Evolutionary conservation across 2,329 filamentous ascomycete species (phyloP).

Genomic region (Cladosporium sp.): DNA sequence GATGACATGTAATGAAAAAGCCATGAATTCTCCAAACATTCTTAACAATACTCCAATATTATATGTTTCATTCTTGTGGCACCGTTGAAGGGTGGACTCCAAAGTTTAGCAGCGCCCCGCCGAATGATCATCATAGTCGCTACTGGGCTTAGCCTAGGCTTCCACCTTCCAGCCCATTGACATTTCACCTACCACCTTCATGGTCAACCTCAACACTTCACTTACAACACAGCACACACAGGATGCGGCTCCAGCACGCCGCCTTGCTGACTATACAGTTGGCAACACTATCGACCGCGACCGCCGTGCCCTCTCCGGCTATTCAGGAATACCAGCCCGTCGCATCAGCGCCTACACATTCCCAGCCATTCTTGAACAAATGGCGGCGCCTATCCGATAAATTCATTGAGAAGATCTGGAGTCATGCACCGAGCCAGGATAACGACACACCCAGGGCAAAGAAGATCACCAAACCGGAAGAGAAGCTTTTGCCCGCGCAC

Average conservation of each 20-base stretch:
- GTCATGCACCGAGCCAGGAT: background rate
- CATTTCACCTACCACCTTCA: constrained; percentile 7
- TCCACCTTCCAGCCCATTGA: background rate
- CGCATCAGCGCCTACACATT: background rate
- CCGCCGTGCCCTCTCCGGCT: constrained; percentile 16
- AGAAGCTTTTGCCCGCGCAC: constrained; percentile 16
- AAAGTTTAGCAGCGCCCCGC: too few species aligned
- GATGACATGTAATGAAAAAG: too few species aligned
- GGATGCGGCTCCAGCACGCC: constrained; percentile 14
- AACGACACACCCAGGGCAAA: background rate
- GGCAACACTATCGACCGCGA: constrained; percentile 12
- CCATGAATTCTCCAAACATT: too few species aligned
- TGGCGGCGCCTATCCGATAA: constrained; percentile 17
- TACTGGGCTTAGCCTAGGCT: background rate
- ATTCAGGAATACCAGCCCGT: constrained; percentile 10
- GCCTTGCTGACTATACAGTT: constrained; percentile 15
- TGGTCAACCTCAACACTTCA: background rate
- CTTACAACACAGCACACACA: background rate
- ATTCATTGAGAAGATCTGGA: constrained; percentile 17
- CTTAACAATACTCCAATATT: too few species aligned
- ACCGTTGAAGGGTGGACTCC: too few species aligned
- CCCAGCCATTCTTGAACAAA: constrained; percentile 7
- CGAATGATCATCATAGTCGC: too few species aligned
- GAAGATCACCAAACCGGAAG: background rate
- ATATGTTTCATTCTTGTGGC: too few species aligned